Evolutionary conservation across 1,139 yeast genomes (phyloP).

Genomic region (Suhomyces panamericanus): DNA sequence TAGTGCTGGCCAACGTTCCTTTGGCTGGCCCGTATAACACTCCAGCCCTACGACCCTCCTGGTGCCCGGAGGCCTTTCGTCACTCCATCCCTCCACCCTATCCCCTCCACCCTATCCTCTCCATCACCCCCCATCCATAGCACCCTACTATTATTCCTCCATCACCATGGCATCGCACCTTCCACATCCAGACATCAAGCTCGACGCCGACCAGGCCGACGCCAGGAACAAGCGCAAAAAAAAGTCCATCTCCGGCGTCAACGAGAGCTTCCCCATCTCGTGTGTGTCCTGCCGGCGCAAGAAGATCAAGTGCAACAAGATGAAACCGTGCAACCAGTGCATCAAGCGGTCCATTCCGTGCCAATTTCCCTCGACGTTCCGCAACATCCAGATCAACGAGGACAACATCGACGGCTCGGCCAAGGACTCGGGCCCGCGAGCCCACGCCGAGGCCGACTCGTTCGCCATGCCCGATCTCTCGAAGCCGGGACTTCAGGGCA

Average conservation of each 20-base stretch:
- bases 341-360: conserved; percentile 32
- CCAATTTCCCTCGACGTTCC: conserved; percentile 41
- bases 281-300: conserved; percentile 45
- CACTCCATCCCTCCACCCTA: too few species aligned
- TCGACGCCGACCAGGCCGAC: conserved; percentile 3
- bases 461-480: conserved; percentile 1
- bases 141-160: background rate
- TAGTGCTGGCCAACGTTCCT: conserved; percentile 1
- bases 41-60: too few species aligned
- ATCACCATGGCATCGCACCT: conserved; percentile 1
- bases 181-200: conserved; percentile 1
- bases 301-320: conserved; percentile 43
- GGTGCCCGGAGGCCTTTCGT: too few species aligned
- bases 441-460: background rate
- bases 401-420: conserved; percentile 18
- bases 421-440: background rate
- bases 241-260: conserved; percentile 17
- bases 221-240: conserved; percentile 4
- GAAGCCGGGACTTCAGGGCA: background rate
- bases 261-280: conserved; percentile 40
- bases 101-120: too few species aligned
- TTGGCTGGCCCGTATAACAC: background rate
- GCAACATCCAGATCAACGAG: conserved; percentile 37
- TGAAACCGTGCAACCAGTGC: conserved; percentile 45
- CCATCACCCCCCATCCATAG: too few species aligned